These are phyloP conservation scores for Baeospora myosura DNA, from an alignment of 1,284 basidiomycete species.

Conservation along the genomic window DNA sequence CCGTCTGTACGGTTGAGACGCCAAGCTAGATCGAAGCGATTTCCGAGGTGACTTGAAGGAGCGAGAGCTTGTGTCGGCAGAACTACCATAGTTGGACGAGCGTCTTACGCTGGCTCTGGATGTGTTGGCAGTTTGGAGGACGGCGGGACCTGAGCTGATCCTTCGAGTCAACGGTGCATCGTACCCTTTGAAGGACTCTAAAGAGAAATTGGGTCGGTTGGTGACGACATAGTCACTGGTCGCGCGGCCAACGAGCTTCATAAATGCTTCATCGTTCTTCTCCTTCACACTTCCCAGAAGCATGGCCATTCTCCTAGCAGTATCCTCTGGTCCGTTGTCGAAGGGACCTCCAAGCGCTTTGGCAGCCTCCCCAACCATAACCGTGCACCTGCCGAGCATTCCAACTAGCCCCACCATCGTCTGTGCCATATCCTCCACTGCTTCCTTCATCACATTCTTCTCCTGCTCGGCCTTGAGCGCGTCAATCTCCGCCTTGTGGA, in stretches of 20 bases:
- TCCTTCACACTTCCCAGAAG: slow-evolving; percentile 51
- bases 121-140: slow-evolving; percentile 30
- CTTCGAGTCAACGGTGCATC: slow-evolving; percentile 31
- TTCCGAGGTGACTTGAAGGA: slow-evolving; percentile 57
- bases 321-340: slow-evolving; percentile 32
- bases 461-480: slow-evolving; percentile 63
- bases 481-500: slow-evolving; percentile 69
- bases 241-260: slow-evolving; percentile 56
- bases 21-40: slow-evolving; percentile 60
- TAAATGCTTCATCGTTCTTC: slow-evolving; percentile 62
- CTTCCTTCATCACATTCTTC: slow-evolving; percentile 58
- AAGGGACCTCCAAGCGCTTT: slow-evolving; percentile 40
- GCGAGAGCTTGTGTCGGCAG: slow-evolving; percentile 27
- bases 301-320: slow-evolving; percentile 38
- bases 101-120: slow-evolving; percentile 35
- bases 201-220: slow-evolving; percentile 24
- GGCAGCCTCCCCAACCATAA: slow-evolving; percentile 64
- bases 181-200: slow-evolving; percentile 42
- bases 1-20: slow-evolving; percentile 52
- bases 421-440: slow-evolving; percentile 60
- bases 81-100: slow-evolving; percentile 40
- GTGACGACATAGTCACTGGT: slow-evolving; percentile 42
- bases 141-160: slow-evolving; percentile 40
- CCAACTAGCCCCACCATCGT: slow-evolving; percentile 67
- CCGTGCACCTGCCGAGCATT: slow-evolving; percentile 74